Base-by-base conservation (phyloP, 2,329 filamentous ascomycete genomes). In the Aspergillus jensenii region DNA sequence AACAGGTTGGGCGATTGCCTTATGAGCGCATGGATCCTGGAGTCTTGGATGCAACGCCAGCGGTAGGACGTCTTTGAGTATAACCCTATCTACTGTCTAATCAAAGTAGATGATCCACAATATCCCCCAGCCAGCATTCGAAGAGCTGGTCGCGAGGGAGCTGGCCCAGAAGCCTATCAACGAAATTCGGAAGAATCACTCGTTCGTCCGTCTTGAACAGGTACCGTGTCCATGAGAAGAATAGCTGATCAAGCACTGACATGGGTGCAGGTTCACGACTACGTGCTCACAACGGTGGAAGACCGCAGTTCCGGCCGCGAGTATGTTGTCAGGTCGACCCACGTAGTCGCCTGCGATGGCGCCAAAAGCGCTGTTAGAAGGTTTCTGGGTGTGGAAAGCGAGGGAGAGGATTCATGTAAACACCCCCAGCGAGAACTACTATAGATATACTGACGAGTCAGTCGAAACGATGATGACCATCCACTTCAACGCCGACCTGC, bases 401-500 rank as follows among this genome's bases (percentile, higher is more conserved):
- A 79, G n/a, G 77, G 76, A 39, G 77, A 78, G 58, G 74, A 77
- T 48, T 72, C 74, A 27, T 77, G 76, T 74, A 60, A 67, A 71
- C 37, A 15, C 14, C 37, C 21, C 21, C 21, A 4, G 21, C 3
- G 11, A 11, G 14, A 14, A 31, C 1, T 15, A 27, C 9, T 6
- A 6, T 25, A 44, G 12, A 43, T 31, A 9, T 7, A 45, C 40
- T 45, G 4, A 53, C 41, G 12, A 23, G 15, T 4, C 33, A 76
- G 74, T 76, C 39, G 76, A 78, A 55, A 78, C 75, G 0, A 79
- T 79, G 77, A 79, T 79, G 77, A 79, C 77, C 0, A 79, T 79
- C 14, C 76, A 79, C 43, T 74, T 79, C 60, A 77, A 77, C 41
- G 75, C 76, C 0, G 67, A 80, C 45, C 65, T 79, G 2, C 68